Evolutionary conservation across 1,284 basidiomycete genomes (phyloP), one percentile per base, ranked within the genome.

Genomic region (Wolfiporia cocos): DNA sequence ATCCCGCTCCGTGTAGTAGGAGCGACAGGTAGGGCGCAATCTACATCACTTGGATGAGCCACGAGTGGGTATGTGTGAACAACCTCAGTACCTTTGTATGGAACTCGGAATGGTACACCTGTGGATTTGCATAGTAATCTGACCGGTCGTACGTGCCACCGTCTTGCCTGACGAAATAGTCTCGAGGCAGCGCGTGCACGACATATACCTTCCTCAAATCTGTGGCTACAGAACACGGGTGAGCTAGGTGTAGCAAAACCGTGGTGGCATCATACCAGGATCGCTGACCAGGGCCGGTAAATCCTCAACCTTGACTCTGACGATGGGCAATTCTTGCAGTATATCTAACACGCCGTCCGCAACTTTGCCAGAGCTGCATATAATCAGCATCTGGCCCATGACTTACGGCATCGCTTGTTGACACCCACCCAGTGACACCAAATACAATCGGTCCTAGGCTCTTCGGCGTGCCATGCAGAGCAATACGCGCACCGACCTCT

Each of bases 1-100:
- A 95, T 22, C 90, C 91, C 0, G 83, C 77, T 6, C 91, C 92
- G 50, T 95, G 91, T 38, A 95, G 69, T 43, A 94, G 73, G 4
- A 91, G 73, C 0, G 87, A 90, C 2, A 91, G 67, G 60, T 89
- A 91, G 0, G 88, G 92, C 0, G 89, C 88, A 30, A 93, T 71
- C 86, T 89, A 43, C 7, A 20, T 33, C 17, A 19, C 26, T 40
- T 34, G 24, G 29, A 14, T 37, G 41, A 6, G 29, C 29, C 10
- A 42, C 29, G 24, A 24, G 14, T 18, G 20, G 20, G 32, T 28
- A 20, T 34, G 40, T 23, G 39, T 40, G 45, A 23, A 21, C 17
- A 21, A 33, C 34, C 19, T 49, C n/a, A n/a, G n/a, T n/a, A 88
- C 89, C 65, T 74, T 79, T 12, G 76, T 70, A 38, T 76, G 70